Evolutionary conservation across 192 early-diverging fungal genomes (phyloP).

Genomic region (Backusella circina): DNA sequence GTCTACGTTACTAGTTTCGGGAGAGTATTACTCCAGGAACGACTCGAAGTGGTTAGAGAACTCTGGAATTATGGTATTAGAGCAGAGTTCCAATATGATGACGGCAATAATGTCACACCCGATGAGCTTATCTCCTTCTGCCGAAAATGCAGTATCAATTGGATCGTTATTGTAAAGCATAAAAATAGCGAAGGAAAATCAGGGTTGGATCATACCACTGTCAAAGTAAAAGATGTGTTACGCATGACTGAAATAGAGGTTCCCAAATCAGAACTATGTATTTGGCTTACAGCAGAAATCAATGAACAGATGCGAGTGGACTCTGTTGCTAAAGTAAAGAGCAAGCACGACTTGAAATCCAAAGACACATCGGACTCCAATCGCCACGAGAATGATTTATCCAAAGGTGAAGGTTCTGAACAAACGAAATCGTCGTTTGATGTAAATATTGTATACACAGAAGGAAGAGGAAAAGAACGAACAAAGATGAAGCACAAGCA

Average conservation of each 20-base stretch:
- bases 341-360: conserved; percentile 33
- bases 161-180: conserved; percentile 74
- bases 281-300: conserved; percentile 62
- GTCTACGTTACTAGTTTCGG: conserved; percentile 85
- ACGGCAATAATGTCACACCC: conserved; percentile 58
- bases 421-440: conserved; percentile 33
- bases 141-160: conserved; percentile 68
- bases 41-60: conserved; percentile 73
- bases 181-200: conserved; percentile 38
- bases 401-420: conserved; percentile 33
- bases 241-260: conserved; percentile 70
- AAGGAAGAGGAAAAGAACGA: conserved; percentile 39
- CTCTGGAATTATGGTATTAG: conserved; percentile 75
- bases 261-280: conserved; percentile 47
- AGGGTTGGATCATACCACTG: conserved; percentile 30
- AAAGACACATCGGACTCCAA: conserved; percentile 20
- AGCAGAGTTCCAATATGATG: conserved; percentile 80
- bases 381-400: conserved; percentile 20
- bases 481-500: conserved; percentile 58
- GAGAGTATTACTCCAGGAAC: conserved; percentile 63
- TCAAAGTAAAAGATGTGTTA: conserved; percentile 76
- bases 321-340: conserved; percentile 38
- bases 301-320: conserved; percentile 63
- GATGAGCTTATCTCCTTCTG: conserved; percentile 61
- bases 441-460: conserved; percentile 40